Base-by-base conservation (phyloP, 352 stramenopile genomes). In the Phytophthora palmivora region DNA sequence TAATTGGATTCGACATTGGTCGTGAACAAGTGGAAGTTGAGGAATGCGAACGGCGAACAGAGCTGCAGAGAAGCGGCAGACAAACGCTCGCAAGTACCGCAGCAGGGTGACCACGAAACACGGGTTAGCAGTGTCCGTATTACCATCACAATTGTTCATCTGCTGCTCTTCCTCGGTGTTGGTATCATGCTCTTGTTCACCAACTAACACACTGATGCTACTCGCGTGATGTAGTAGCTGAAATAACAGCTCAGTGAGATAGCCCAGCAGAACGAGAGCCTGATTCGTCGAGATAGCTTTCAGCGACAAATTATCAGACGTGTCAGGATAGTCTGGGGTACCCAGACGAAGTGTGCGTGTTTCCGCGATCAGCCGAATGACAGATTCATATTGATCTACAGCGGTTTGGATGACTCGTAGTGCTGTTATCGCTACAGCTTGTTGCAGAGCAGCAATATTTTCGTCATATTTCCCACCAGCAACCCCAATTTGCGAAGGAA, bases 201-300 rank as follows among this genome's bases (percentile, higher is more conserved):
- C 63, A 21, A 47, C 71, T 39, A 91, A 63, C 18, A 64, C 69
- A 11, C 74, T 63, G 33, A 89, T 86, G 21, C 51, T 57, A 42
- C 77, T 89, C 1, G 79, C 63, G 22, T 74, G 78, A 7, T 74
- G 73, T 30, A 93, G 51, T 7, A 91, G 51, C 30, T 88, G 47
- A 53, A 88, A 93, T 18, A 89, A 50, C 7, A 91, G 30, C 16
- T 88, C 74, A 0, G 68, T 77, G 7, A 93, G 36, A 2, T 72
- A 74, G 0, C 75, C 74, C 0, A 93, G 73, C 30, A 93, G 54
- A 7, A 75, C 70, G 16, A 79, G 74, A 0, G 79, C 78, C 37
- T 92, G 72, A 11, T 76, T 81, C 1, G 62, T 52, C 0, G 67
- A 57, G 19, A 57, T 39, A 51, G 36, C 18, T 34, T 58, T 37